Percentiles rank a stretch among this genome's conserved stretches.
Conservation (phyloP, 2,329 filamentous ascomycete species). For the Venturia carpophila region DNA sequence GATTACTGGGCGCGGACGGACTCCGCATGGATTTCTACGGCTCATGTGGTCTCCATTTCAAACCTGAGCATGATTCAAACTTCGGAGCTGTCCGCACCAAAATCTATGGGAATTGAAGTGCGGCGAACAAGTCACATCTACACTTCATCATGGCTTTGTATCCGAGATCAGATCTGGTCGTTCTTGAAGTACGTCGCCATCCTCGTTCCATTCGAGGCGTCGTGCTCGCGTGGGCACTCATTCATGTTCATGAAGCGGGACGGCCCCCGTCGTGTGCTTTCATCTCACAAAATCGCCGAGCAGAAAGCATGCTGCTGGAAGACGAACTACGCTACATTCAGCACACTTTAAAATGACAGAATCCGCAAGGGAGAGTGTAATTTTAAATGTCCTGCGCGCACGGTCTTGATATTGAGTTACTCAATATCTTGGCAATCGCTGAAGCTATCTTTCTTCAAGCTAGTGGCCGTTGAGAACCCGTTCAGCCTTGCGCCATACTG, state of each 20-base stretch:
- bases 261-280: background rate
- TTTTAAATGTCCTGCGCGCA: background rate
- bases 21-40: background rate
- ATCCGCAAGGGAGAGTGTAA: background rate
- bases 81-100: background rate
- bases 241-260: background rate
- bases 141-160: background rate
- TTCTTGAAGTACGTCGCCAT: background rate
- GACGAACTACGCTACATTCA: background rate
- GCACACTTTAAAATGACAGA: too few relatives aligned
- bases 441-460: background rate
- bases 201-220: background rate
- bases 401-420: background rate
- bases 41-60: background rate
- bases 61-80: background rate
- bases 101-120: background rate
- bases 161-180: background rate
- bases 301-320: background rate
- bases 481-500: slow-evolving; percentile 6
- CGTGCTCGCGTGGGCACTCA: background rate
- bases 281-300: background rate
- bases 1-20: background rate
- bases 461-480: slow-evolving; percentile 3
- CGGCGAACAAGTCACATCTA: background rate
- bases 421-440: background rate